phyloP scores from a whole-genome alignment of 2,329 filamentous ascomycete species.

The Cladosporium austrohemisphaericum region DNA sequence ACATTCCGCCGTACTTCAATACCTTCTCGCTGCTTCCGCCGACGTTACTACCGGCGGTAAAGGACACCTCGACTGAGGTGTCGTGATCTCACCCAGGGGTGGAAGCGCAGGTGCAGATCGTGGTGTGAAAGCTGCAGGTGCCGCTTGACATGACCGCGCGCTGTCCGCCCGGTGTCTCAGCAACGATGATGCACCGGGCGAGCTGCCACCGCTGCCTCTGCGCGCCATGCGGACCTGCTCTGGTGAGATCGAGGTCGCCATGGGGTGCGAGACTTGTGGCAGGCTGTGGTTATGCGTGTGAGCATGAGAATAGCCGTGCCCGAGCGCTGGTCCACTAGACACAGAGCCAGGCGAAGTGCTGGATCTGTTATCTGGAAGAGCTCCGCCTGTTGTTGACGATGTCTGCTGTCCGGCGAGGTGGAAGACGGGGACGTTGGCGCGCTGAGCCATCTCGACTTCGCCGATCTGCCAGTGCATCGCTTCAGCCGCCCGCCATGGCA shows the following conservation, averaged over 20 bases:
- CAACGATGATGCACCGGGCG: conserved; percentile 20
- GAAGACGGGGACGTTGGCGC: conserved; percentile 86
- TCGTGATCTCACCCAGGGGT: conserved; percentile 27
- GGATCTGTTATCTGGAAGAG: conserved; percentile 20
- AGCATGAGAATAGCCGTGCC: conserved; percentile 18
- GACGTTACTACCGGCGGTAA: conserved; percentile 31
- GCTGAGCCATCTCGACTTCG: conserved; percentile 86
- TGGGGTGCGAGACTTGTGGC: conserved; percentile 29
- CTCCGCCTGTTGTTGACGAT: conserved; percentile 17
- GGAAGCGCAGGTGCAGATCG: conserved; percentile 23
- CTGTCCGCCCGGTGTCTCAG: conserved; percentile 31
- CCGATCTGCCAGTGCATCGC: conserved; percentile 98
- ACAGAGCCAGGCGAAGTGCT: conserved; percentile 28
- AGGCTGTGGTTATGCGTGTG: conserved; percentile 34
- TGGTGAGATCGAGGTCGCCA: conserved; percentile 24
- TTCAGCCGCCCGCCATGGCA: conserved; percentile 93
- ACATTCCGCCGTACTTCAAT: neutral
- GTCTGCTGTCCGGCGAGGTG: conserved; percentile 42
- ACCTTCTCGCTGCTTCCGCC: conserved; percentile 19
- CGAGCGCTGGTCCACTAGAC: neutral
- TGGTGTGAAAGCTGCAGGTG: conserved; percentile 16
- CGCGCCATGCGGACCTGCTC: conserved; percentile 26
- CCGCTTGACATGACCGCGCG: conserved; percentile 26
- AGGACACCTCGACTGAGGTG: conserved; percentile 24
- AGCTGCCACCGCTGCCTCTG: conserved; percentile 25